These are phyloP conservation scores for Naganishia sp. DNA, from an alignment of 1,284 basidiomycete genomes.

Conservation along the genomic window DNA sequence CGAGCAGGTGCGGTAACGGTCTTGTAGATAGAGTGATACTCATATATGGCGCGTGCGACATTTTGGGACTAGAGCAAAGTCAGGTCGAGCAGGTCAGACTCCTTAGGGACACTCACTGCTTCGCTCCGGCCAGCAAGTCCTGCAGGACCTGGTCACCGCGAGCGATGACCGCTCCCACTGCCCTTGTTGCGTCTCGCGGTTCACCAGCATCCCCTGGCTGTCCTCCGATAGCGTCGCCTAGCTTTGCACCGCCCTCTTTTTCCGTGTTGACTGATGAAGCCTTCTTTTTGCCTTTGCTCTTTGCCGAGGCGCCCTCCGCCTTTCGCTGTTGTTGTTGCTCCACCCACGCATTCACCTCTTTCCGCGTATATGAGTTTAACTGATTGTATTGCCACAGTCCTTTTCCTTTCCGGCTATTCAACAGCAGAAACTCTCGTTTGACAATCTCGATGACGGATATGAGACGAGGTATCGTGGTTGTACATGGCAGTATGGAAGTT, in stretches of 20 bases:
- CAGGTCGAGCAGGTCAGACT: neutral
- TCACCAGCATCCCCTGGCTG: neutral
- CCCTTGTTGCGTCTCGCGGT: constrained; percentile 36
- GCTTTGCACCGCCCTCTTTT: constrained; percentile 26
- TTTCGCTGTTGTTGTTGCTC: constrained; percentile 51
- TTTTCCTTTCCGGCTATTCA: constrained; percentile 53
- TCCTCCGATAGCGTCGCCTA: neutral
- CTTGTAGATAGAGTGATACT: constrained; percentile 65
- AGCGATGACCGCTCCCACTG: constrained; percentile 65
- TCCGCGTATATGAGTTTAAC: constrained; percentile 58
- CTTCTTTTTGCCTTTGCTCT: constrained; percentile 43
- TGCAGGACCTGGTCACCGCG: neutral
- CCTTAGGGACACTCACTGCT: constrained; percentile 19
- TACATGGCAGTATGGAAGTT: constrained; percentile 48
- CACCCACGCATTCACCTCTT: constrained; percentile 15
- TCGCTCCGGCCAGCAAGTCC: neutral
- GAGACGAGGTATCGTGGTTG: constrained; percentile 64
- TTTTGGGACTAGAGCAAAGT: constrained; percentile 59
- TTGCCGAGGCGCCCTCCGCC: constrained; percentile 33
- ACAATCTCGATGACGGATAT: constrained; percentile 78
- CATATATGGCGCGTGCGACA: constrained; percentile 70
- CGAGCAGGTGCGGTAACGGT: constrained; percentile 57
- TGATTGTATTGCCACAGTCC: constrained; percentile 79
- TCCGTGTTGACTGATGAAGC: constrained; percentile 50
- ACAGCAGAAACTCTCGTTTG: constrained; percentile 66